These are phyloP conservation scores for Phaeotremella fagi DNA, from an alignment of 768 basidiomycete species.

Conservation along the genomic window DNA sequence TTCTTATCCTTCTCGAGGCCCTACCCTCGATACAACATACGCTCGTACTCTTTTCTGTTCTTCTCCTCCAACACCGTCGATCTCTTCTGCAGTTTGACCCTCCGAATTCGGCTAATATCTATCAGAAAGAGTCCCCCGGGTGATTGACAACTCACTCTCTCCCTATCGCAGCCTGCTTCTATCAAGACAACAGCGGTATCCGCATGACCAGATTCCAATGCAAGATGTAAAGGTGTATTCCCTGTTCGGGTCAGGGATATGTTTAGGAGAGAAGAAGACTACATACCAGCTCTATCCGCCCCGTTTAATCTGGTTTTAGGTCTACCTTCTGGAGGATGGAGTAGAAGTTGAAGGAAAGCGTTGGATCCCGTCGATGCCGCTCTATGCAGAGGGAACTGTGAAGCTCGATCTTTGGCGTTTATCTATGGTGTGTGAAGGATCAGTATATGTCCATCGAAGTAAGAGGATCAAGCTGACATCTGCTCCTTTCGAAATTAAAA, in stretches of 20 bases:
- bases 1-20: slow-evolving; percentile 30
- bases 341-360: slow-evolving; percentile 78
- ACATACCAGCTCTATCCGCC: slow-evolving; percentile 48
- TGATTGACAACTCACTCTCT: slow-evolving; percentile 66
- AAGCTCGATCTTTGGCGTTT: slow-evolving; percentile 89
- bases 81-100: slow-evolving; percentile 75
- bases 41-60: slow-evolving; percentile 76
- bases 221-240: slow-evolving; percentile 93
- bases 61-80: slow-evolving; percentile 81
- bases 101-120: slow-evolving; percentile 69
- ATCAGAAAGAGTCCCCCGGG: too few species aligned
- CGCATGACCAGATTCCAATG: slow-evolving; percentile 93
- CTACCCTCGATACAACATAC: slow-evolving; percentile 57
- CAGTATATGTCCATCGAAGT: slow-evolving; percentile 26
- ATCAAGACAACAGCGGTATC: slow-evolving; percentile 85
- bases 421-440: slow-evolving; percentile 58
- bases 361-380: slow-evolving; percentile 92
- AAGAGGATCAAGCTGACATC: slow-evolving; percentile 62
- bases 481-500: slow-evolving; percentile 79
- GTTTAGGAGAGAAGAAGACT: background rate
- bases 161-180: slow-evolving; percentile 90
- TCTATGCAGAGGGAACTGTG: slow-evolving; percentile 90
- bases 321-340: slow-evolving; percentile 71
- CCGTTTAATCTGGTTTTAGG: slow-evolving; percentile 76
- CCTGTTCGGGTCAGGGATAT: slow-evolving; percentile 52